Conservation (phyloP, 2,329 filamentous ascomycete species). For the Curvularia sp. region DNA sequence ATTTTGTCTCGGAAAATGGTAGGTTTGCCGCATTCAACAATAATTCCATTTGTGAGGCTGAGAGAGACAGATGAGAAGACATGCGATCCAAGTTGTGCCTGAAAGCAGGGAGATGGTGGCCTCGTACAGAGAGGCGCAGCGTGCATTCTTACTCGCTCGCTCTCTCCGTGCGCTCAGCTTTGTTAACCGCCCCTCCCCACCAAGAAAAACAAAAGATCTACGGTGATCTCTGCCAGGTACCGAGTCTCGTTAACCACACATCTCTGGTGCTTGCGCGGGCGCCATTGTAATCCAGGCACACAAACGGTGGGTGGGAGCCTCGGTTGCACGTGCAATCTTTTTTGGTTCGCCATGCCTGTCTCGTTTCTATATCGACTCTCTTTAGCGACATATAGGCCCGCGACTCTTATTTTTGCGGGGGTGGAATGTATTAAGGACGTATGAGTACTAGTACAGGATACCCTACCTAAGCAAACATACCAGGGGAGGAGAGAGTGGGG, state of each 20-base stretch:
- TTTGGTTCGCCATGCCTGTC: neutral
- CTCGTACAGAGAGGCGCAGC: neutral
- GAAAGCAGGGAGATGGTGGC: neutral
- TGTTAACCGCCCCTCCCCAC: slow-evolving; percentile 2
- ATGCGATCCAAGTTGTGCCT: neutral
- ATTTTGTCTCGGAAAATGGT: neutral
- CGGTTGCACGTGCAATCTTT: slow-evolving; percentile 1
- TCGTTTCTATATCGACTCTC: neutral
- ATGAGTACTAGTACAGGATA: slow-evolving; percentile 2
- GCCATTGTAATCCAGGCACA: neutral
- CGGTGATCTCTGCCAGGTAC: slow-evolving; percentile 32
- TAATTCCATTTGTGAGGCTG: slow-evolving; percentile 1
- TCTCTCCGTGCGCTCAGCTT: slow-evolving; percentile 11
- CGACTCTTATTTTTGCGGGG: slow-evolving; percentile 2
- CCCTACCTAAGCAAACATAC: neutral
- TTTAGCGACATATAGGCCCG: neutral
- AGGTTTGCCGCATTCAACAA: neutral
- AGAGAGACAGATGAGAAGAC: neutral
- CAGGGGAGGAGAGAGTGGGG: neutral
- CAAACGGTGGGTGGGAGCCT: neutral
- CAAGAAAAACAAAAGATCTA: slow-evolving; percentile 18
- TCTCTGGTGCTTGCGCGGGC: neutral
- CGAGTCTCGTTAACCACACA: slow-evolving; percentile 3
- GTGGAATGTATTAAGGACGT: neutral
- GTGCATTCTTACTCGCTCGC: slow-evolving; percentile 1